A percentile compares a stretch with the other conserved stretches of the same genome.
phyloP scores from a whole-genome alignment of 352 stramenopile species.

The Phytophthora lateralis region DNA sequence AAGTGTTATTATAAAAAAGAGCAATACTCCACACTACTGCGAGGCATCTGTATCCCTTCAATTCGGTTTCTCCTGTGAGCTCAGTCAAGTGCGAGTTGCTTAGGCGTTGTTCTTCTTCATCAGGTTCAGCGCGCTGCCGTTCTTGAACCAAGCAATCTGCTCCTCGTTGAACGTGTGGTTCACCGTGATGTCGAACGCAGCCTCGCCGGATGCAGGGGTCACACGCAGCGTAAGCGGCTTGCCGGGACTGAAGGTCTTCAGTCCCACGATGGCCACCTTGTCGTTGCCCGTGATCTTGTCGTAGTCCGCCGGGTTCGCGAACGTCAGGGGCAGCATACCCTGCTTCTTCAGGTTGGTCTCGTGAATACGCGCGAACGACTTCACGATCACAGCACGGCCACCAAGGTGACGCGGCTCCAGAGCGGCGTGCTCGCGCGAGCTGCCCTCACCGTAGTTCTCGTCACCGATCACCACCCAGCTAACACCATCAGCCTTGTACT shows the following conservation, averaged over 20 bases:
- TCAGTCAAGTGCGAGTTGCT: conserved; percentile 32
- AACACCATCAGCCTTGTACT: conserved; percentile 92
- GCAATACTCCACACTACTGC: conserved; percentile 47
- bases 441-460: conserved; percentile 95
- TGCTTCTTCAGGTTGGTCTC: conserved; percentile 97
- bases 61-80: conserved; percentile 35
- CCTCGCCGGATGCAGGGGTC: conserved; percentile 58
- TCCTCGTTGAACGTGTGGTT: conserved; percentile 96
- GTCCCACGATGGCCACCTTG: conserved; percentile 91
- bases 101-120: conserved; percentile 92
- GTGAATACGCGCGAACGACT: conserved; percentile 95
- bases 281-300: conserved; percentile 92
- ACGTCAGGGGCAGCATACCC: conserved; percentile 93
- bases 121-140: conserved; percentile 93
- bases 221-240: conserved; percentile 89
- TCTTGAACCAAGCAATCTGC: conserved; percentile 96
- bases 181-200: conserved; percentile 88
- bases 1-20: conserved; percentile 51
- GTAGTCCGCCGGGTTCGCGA: conserved; percentile 92
- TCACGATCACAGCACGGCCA: conserved; percentile 91
- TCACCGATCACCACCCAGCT: conserved; percentile 94
- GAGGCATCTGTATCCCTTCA: conserved; percentile 42
- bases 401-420: conserved; percentile 92
- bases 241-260: conserved; percentile 84
- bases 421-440: conserved; percentile 92